A percentile compares a stretch with the other conserved stretches of the same genome.
These are phyloP conservation scores for Geotrichum citri-aurantii DNA, from an alignment of 1,139 yeast genomes.

Conservation along the genomic window DNA sequence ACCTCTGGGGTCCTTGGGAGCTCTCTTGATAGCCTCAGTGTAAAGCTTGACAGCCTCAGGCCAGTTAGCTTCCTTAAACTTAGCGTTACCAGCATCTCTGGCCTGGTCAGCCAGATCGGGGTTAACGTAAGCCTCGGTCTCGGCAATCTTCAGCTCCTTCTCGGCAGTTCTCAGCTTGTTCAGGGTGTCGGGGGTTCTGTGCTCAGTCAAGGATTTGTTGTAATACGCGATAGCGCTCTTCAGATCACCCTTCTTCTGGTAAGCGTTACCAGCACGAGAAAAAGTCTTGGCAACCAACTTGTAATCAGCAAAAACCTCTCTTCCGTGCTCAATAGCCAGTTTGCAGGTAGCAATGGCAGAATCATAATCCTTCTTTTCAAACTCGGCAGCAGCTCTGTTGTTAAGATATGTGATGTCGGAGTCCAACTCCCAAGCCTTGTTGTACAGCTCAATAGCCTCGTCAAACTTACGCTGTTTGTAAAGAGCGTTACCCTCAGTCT, in stretches of 20 bases:
- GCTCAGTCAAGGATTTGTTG: conserved; percentile 93
- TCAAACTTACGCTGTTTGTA: conserved; percentile 88
- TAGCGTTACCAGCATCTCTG: conserved; percentile 84
- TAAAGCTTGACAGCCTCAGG: conserved; percentile 94
- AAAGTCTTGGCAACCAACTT: conserved; percentile 87
- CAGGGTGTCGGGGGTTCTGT: conserved; percentile 91
- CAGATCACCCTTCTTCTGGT: conserved; percentile 69
- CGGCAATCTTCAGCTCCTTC: conserved; percentile 73
- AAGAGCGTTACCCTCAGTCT: conserved; percentile 78
- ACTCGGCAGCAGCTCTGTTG: conserved; percentile 97
- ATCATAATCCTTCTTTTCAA: conserved; percentile 88
- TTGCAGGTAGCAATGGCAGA: conserved; percentile 75
- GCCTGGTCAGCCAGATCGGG: conserved; percentile 96
- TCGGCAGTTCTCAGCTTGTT: conserved; percentile 84
- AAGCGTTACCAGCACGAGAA: conserved; percentile 82
- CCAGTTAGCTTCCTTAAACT: conserved; percentile 89
- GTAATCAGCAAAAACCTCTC: conserved; percentile 87
- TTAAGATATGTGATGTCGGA: conserved; percentile 90
- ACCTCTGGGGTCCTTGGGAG: conserved; percentile 95
- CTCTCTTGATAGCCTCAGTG: conserved; percentile 92
- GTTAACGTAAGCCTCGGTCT: conserved; percentile 71
- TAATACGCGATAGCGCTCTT: conserved; percentile 69
- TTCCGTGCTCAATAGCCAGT: conserved; percentile 80
- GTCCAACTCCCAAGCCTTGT: conserved; percentile 76
- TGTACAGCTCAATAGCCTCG: conserved; percentile 82